Percentiles rank a stretch among this genome's conserved stretches.
Conservation (phyloP, 2,329 filamentous ascomycete species). For the Penicillium frequentans region DNA sequence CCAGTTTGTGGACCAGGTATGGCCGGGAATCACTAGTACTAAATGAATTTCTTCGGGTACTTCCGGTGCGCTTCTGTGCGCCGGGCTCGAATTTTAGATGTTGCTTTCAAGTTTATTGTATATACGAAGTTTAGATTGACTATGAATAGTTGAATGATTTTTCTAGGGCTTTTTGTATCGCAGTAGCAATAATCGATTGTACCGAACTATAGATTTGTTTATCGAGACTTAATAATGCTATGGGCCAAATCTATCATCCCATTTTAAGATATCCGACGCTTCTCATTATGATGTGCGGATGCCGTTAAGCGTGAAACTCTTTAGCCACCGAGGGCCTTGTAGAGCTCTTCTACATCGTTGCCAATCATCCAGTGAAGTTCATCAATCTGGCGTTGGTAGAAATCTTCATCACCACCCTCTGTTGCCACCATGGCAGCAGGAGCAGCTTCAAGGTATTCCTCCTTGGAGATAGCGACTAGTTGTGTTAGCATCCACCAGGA, state of each 20-base stretch:
- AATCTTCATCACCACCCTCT: conserved; percentile 4
- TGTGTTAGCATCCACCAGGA: neutral
- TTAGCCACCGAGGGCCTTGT: conserved; percentile 5
- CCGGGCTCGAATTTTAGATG: neutral
- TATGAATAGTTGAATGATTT: no score
- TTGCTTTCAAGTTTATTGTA: neutral
- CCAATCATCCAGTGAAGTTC: conserved; percentile 5
- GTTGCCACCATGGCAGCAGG: conserved; percentile 2
- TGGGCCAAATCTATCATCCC: no score
- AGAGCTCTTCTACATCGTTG: conserved; percentile 6
- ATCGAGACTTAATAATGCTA: no score
- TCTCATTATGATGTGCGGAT: neutral
- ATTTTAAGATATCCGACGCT: neutral
- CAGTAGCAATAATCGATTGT: no score
- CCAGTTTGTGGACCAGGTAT: conserved; percentile 33
- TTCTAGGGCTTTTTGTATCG: no score
- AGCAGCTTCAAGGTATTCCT: conserved; percentile 9
- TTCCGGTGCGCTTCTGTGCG: neutral
- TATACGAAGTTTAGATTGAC: neutral
- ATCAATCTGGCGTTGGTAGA: conserved; percentile 8
- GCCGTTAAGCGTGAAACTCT: neutral
- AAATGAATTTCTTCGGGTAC: neutral
- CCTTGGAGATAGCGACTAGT: conserved; percentile 8
- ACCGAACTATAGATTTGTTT: no score
- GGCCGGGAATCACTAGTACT: conserved; percentile 13